Percentiles rank a stretch among this genome's conserved stretches.
Conservation (phyloP, 106 monocot species). For the Phalaenopsis aphrodite region DNA sequence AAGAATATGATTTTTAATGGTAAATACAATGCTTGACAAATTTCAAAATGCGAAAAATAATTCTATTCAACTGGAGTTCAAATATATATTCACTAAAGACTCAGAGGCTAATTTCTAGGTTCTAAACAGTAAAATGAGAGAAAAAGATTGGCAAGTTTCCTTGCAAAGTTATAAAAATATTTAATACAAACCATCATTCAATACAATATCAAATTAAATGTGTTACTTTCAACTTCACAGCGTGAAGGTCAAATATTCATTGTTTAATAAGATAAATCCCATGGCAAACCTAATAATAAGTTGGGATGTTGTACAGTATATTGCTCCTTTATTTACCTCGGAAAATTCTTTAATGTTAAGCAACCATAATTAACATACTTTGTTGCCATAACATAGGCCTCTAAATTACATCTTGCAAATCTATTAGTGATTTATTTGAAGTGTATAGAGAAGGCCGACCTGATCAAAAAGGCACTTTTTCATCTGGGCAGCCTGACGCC, state of each 20-base stretch:
- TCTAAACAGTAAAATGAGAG: no score
- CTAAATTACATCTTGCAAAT: no score
- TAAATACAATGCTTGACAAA: no score
- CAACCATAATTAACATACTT: not conserved
- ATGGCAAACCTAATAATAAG: not conserved
- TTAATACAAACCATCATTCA: not conserved
- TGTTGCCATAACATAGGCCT: not conserved
- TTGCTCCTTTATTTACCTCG: not conserved
- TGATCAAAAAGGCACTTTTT: conserved; percentile 89
- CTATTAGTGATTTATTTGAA: not conserved
- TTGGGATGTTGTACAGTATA: not conserved
- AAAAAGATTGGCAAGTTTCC: not conserved
- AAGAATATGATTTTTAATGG: no score
- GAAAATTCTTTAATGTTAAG: not conserved
- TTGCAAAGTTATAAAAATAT: not conserved
- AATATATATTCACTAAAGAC: no score
- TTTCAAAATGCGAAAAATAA: no score
- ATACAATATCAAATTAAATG: not conserved
- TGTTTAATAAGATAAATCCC: not conserved
- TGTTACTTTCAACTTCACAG: not conserved
- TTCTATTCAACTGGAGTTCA: no score
- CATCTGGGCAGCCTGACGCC: conserved; percentile 55
- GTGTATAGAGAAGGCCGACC: conserved; percentile 26
- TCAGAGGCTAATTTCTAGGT: no score
- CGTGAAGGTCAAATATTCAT: not conserved